Conservation (phyloP, 140 eudicot species). For the Stevia rebaudiana region DNA sequence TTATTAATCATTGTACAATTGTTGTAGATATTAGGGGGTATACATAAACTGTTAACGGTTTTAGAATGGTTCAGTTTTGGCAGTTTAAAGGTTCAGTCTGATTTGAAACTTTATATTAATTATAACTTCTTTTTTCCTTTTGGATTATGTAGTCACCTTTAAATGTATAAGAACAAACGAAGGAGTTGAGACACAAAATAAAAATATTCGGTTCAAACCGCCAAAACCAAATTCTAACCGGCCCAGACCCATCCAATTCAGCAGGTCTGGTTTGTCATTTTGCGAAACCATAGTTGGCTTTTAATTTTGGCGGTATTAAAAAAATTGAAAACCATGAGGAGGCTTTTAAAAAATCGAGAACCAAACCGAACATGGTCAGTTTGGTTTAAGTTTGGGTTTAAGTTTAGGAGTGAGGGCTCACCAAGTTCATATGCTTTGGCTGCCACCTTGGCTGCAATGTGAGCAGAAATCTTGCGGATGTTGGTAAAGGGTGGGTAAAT, state of each 20-base stretch:
- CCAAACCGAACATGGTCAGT: not conserved
- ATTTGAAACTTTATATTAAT: too few relatives aligned
- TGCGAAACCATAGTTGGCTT: too few relatives aligned
- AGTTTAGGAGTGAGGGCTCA: constrained; percentile 23
- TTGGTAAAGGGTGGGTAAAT: constrained; percentile 83
- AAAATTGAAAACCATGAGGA: not conserved
- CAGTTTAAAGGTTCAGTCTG: too few relatives aligned
- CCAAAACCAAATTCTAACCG: not conserved
- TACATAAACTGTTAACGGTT: not conserved
- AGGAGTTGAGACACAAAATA: not conserved
- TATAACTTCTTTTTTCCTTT: too few relatives aligned
- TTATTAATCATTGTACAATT: not conserved
- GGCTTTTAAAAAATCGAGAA: not conserved
- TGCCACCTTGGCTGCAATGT: constrained; percentile 91
- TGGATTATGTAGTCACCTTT: too few relatives aligned
- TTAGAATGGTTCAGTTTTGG: not conserved
- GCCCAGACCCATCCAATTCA: not conserved
- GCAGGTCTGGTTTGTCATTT: not conserved
- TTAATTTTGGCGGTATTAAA: not conserved
- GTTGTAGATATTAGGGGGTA: not conserved
- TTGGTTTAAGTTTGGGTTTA: not conserved
- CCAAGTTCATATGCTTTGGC: constrained; percentile 90
- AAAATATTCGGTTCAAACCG: not conserved
- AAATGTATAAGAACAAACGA: not conserved
- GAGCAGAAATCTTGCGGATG: constrained; percentile 92